A percentile compares a stretch with the other conserved stretches of the same genome.
Conservation (phyloP, 2,329 filamentous ascomycete genomes). For the Immersiporthe knoxdaviesiana region DNA sequence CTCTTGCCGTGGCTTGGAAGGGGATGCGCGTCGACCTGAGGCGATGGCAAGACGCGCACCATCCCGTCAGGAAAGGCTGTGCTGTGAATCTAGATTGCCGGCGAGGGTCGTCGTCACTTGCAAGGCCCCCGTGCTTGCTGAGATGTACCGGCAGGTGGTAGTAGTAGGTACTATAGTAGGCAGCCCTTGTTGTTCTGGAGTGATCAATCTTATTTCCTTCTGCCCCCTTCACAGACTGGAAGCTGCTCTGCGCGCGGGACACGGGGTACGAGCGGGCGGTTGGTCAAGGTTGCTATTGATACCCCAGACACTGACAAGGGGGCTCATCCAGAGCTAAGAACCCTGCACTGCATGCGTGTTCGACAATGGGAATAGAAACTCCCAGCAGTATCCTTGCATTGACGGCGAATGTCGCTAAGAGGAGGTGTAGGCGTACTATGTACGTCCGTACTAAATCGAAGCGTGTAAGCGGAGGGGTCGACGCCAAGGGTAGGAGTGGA, state of each 20-base stretch:
- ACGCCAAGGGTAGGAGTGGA: slow-evolving; percentile 28
- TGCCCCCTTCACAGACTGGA: not conserved
- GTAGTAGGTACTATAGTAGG: too few species aligned
- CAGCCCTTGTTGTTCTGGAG: not conserved
- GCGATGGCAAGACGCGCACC: slow-evolving; percentile 2
- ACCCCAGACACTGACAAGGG: slow-evolving; percentile 1
- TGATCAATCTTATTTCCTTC: not conserved
- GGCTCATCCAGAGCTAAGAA: not conserved
- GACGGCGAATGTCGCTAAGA: slow-evolving; percentile 9
- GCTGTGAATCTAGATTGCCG: not conserved
- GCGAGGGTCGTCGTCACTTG: not conserved
- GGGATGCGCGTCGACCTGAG: slow-evolving; percentile 6
- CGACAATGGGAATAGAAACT: not conserved
- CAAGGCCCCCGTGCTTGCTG: not conserved
- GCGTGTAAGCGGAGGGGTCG: slow-evolving; percentile 27
- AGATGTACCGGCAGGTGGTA: not conserved
- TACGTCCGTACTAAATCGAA: slow-evolving; percentile 25
- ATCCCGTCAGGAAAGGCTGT: not conserved
- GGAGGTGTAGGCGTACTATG: slow-evolving; percentile 16
- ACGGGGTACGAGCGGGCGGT: not conserved
- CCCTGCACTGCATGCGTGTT: slow-evolving; percentile 4
- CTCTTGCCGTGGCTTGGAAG: not conserved
- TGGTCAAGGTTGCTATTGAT: not conserved
- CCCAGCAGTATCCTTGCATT: slow-evolving; percentile 25
- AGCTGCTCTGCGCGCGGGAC: not conserved